phyloP scores from a whole-genome alignment of 305 asterid species.

The Lippia alba region DNA sequence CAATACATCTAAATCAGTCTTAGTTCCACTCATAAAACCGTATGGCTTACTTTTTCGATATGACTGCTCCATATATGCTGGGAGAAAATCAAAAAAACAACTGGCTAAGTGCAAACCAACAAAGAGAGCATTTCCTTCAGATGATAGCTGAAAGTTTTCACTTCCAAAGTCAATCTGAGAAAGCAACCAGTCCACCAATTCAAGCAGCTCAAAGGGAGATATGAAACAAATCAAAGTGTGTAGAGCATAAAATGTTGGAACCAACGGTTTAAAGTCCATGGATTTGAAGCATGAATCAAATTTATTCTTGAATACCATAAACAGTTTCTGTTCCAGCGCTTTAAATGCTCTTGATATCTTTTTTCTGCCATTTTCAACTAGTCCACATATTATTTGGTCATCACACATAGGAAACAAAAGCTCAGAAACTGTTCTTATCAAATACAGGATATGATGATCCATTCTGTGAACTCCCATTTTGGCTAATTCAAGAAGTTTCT shows the following conservation, averaged over 20 bases:
- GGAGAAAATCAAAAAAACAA: constrained; percentile 63
- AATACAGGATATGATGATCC: constrained; percentile 68
- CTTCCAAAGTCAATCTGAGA: constrained; percentile 57
- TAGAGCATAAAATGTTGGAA: constrained; percentile 69
- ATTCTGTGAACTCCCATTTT: constrained; percentile 52
- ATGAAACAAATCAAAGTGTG: constrained; percentile 57
- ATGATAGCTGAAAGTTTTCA: constrained; percentile 40
- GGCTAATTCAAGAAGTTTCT: constrained; percentile 56
- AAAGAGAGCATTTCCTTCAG: constrained; percentile 50
- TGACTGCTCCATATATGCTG: constrained; percentile 47
- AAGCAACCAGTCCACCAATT: constrained; percentile 72
- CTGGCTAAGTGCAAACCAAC: constrained; percentile 71
- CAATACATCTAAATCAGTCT: constrained; percentile 46
- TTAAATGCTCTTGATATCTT: constrained; percentile 55
- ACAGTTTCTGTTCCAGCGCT: constrained; percentile 57
- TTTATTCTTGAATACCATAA: constrained; percentile 59
- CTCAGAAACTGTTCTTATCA: constrained; percentile 63
- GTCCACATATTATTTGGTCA: constrained; percentile 39
- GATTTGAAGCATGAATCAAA: constrained; percentile 61
- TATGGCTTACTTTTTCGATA: constrained; percentile 30
- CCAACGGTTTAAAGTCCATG: constrained; percentile 55
- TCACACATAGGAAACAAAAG: constrained; percentile 47
- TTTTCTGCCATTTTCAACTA: constrained; percentile 44
- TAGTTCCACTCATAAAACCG: constrained; percentile 43
- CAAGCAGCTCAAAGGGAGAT: constrained; percentile 82